Evolutionary conservation across 176 grass and related monocot genomes (phyloP).

Genomic region (Oryza glaberrima): DNA sequence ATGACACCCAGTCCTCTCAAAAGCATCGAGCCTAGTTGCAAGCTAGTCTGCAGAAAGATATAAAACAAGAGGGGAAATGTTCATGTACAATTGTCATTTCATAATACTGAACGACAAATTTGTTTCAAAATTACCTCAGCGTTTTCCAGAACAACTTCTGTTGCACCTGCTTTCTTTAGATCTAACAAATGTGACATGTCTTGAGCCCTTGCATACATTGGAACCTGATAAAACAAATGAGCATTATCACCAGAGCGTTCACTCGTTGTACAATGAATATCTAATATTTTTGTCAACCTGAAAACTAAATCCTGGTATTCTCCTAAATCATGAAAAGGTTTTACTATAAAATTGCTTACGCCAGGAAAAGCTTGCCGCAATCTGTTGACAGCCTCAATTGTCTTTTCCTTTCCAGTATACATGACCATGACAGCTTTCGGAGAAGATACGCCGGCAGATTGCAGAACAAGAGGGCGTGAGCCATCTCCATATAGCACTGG

Average conservation of each 20-base stretch:
- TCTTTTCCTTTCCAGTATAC: conserved; percentile 80
- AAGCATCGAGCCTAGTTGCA: conserved; percentile 92
- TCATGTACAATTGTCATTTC: conserved; percentile 3
- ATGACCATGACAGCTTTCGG: conserved; percentile 98
- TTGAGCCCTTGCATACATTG: conserved; percentile 75
- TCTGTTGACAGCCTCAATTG: conserved; percentile 76
- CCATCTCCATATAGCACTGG: conserved; percentile 87
- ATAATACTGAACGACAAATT: not conserved
- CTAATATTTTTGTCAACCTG: not conserved
- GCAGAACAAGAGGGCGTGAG: conserved; percentile 87
- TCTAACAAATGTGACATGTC: conserved; percentile 85
- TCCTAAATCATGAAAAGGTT: not conserved
- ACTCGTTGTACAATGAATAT: not conserved
- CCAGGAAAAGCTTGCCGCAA: conserved; percentile 91
- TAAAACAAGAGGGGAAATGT: conserved; percentile 24
- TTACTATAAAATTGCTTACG: conserved; percentile 47
- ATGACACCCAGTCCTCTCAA: conserved; percentile 85
- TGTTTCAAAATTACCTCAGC: conserved; percentile 65
- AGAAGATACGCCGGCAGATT: conserved; percentile 92
- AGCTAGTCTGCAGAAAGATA: conserved; percentile 67
- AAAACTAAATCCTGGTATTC: not conserved
- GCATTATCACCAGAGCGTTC: conserved; percentile 7
- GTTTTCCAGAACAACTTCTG: conserved; percentile 94
- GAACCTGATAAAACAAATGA: conserved; percentile 59
- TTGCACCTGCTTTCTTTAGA: conserved; percentile 87